phyloP scores from a whole-genome alignment of 2,329 filamentous ascomycete genomes.

The Colletotrichum siamense region DNA sequence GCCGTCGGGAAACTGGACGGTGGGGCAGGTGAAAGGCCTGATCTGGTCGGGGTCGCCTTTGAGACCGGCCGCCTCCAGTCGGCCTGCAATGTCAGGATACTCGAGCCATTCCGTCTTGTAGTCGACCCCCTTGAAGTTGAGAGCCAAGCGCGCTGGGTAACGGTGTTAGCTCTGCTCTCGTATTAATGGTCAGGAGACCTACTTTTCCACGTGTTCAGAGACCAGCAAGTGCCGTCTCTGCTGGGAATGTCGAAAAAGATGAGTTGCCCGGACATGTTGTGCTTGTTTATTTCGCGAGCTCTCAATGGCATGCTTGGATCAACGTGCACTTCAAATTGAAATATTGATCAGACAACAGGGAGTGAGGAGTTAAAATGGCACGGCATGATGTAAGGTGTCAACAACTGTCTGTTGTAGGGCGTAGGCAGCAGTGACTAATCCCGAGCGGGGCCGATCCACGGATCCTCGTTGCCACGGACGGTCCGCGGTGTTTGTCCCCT shows the following conservation, averaged over 20 bases:
- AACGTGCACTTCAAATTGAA: not conserved
- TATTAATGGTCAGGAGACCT: constrained; percentile 15
- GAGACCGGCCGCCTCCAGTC: constrained; percentile 50
- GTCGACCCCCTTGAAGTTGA: constrained; percentile 72
- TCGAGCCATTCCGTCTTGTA: constrained; percentile 75
- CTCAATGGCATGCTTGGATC: not conserved
- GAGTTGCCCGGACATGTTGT: constrained; percentile 34
- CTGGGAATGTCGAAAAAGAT: constrained; percentile 67
- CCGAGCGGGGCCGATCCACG: not conserved
- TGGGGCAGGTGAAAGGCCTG: constrained; percentile 58
- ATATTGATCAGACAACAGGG: too few relatives aligned
- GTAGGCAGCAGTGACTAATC: not conserved
- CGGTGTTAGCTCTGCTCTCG: not conserved
- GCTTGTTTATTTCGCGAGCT: not conserved
- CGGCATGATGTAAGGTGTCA: not conserved
- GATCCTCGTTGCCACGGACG: not conserved
- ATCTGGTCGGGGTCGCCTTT: constrained; percentile 47
- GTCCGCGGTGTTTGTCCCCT: not conserved
- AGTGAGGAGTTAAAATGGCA: not conserved
- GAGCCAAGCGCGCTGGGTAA: constrained; percentile 61
- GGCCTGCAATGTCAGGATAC: constrained; percentile 68
- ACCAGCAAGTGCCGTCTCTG: constrained; percentile 58
- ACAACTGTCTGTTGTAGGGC: not conserved
- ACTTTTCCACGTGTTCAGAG: constrained; percentile 76
- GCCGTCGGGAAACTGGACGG: constrained; percentile 60